Evolutionary conservation across 306 rosid genomes (phyloP).

Genomic region (Vachellia collinsii): DNA sequence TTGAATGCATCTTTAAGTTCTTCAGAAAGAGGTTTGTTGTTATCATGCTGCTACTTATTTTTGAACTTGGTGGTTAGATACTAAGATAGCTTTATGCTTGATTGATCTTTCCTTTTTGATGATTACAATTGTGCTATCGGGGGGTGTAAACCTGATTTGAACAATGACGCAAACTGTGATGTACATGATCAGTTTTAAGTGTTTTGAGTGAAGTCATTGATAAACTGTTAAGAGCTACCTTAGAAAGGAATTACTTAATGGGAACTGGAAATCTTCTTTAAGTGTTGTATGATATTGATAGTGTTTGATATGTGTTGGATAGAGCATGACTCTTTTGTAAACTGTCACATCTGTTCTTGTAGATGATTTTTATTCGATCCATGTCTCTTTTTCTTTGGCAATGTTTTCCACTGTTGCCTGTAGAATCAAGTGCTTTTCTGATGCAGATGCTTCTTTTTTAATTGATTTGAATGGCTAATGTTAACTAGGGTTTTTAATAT

Average conservation of each 20-base stretch:
- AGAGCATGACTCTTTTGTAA: neutral
- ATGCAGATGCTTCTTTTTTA: neutral
- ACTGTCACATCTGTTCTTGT: neutral
- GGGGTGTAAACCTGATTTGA: neutral
- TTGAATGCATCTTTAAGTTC: slow-evolving; percentile 87
- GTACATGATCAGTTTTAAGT: neutral
- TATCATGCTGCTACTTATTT: slow-evolving; percentile 6
- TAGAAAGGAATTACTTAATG: neutral
- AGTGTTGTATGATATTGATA: neutral
- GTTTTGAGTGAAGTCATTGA: neutral
- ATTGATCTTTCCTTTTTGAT: neutral
- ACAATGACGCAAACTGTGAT: neutral
- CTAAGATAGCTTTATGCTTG: neutral
- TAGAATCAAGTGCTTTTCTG: neutral
- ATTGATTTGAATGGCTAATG: neutral
- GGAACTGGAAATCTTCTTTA: neutral
- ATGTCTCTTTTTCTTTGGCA: neutral
- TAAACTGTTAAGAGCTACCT: neutral
- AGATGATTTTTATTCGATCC: neutral
- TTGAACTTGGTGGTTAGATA: slow-evolving; percentile 13
- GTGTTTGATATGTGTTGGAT: neutral
- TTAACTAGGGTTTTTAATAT: neutral
- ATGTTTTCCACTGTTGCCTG: neutral
- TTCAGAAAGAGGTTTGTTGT: slow-evolving; percentile 78
- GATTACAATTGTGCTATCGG: neutral